Evolutionary conservation across 208 protist genomes (phyloP).

Genomic region (Trichomonas tenax): DNA sequence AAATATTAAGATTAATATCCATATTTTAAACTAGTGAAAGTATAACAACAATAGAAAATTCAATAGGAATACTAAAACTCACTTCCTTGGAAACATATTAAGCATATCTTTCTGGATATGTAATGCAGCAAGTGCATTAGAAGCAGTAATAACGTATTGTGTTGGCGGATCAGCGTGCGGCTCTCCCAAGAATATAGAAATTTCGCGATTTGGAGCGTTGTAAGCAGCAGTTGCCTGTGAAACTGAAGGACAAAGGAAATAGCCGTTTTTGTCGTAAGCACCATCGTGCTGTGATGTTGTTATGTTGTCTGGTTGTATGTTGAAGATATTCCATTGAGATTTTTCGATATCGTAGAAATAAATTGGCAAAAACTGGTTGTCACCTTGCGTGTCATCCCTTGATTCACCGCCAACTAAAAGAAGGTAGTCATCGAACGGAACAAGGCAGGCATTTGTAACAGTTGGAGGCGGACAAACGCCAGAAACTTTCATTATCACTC

Average conservation of each 20-base stretch:
- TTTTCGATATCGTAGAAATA: neutral
- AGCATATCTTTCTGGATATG: neutral
- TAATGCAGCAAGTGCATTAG: neutral
- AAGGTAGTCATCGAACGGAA: neutral
- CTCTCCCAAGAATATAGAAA: neutral
- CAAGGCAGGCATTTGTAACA: neutral
- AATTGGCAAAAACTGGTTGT: neutral
- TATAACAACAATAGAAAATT: neutral
- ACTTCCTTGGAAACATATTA: neutral
- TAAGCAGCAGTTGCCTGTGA: neutral
- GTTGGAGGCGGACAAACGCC: neutral
- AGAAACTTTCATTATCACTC: neutral
- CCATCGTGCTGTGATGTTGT: neutral
- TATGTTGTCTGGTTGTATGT: neutral
- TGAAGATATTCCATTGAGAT: neutral
- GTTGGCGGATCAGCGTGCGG: neutral
- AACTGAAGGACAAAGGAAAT: neutral
- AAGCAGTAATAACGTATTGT: neutral
- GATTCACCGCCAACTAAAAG: neutral
- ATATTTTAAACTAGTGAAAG: too few species aligned
- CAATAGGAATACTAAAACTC: too few species aligned
- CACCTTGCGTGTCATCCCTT: neutral
- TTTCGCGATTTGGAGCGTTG: neutral
- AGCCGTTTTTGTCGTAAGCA: neutral
- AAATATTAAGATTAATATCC: too few species aligned